phyloP scores from a whole-genome alignment of 345 rosid species.

The Acer campestre region DNA sequence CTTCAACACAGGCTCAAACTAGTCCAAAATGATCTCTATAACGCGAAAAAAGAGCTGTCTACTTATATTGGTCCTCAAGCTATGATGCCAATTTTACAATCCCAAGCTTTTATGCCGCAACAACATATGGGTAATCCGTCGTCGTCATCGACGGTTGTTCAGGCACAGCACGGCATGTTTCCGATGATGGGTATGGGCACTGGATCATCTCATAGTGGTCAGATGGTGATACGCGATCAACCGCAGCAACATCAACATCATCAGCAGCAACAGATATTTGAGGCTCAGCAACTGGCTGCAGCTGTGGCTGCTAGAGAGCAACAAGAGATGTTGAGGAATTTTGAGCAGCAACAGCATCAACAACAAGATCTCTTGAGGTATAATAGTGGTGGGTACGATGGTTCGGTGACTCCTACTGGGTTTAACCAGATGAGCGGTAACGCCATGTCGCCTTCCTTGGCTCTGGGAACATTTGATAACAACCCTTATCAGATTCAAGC shows the following conservation, averaged over 20 bases:
- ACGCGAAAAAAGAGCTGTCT: conserved; percentile 64
- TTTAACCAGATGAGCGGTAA: conserved; percentile 38
- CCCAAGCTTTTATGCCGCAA: conserved; percentile 29
- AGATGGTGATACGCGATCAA: conserved; percentile 39
- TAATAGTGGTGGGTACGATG: conserved; percentile 37
- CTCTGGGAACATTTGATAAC: conserved; percentile 54
- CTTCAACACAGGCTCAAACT: conserved; percentile 67
- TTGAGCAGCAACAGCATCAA: conserved; percentile 47
- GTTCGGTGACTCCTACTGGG: conserved; percentile 39
- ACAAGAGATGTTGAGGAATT: conserved; percentile 58
- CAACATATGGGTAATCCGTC: conserved; percentile 45
- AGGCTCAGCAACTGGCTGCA: conserved; percentile 65
- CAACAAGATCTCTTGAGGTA: conserved; percentile 55
- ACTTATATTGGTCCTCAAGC: conserved; percentile 52
- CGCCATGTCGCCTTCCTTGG: conserved; percentile 54
- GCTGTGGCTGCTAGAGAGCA: conserved; percentile 61
- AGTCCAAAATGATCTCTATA: conserved; percentile 47
- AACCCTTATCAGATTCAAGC: conserved; percentile 54
- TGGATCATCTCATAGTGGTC: conserved; percentile 29
- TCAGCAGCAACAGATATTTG: conserved; percentile 54
- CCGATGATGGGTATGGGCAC: conserved; percentile 58
- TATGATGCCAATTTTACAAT: conserved; percentile 45
- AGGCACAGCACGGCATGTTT: conserved; percentile 30
- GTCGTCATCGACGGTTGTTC: conserved; percentile 33
- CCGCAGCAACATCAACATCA: conserved; percentile 39